Evolutionary conservation across 768 basidiomycete species (phyloP).

Genomic region (Suillus clintonianus): DNA sequence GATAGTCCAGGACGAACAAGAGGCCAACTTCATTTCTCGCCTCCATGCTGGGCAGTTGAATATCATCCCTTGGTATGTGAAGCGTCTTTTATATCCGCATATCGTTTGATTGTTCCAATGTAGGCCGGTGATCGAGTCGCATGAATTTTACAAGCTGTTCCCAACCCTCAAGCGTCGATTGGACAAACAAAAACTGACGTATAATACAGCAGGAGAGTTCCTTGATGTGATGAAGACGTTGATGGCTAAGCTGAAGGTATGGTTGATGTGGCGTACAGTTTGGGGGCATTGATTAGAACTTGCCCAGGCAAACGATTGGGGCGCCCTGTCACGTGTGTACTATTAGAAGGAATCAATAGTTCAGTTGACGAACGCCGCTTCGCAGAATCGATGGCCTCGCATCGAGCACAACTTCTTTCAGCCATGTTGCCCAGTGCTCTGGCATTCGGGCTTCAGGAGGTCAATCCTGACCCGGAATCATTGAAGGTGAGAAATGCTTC

Average conservation of each 20-base stretch:
- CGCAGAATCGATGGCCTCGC: constrained; percentile 51
- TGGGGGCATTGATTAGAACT: background rate
- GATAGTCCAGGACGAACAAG: constrained; percentile 63
- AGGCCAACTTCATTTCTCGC: constrained; percentile 60
- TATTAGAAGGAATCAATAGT: background rate
- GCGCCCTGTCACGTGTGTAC: constrained; percentile 57
- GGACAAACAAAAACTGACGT: constrained; percentile 50
- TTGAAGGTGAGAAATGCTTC: constrained; percentile 44
- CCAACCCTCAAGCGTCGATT: constrained; percentile 45
- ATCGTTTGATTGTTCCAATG: background rate
- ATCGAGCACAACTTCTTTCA: constrained; percentile 43
- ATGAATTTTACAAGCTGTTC: constrained; percentile 59
- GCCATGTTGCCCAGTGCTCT: constrained; percentile 49
- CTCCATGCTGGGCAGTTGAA: constrained; percentile 56
- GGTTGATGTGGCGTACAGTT: background rate
- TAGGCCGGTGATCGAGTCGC: constrained; percentile 61
- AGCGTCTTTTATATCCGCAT: background rate
- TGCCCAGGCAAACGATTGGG: constrained; percentile 63
- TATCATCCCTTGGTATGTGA: constrained; percentile 57
- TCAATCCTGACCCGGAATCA: constrained; percentile 46
- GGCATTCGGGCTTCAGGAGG: constrained; percentile 46
- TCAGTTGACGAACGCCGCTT: background rate
- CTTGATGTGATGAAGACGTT: constrained; percentile 58
- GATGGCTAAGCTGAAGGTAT: constrained; percentile 69
- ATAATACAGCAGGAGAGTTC: constrained; percentile 54